Base-by-base conservation (phyloP, 1,284 basidiomycete species). In the Jaminaea rosea region DNA sequence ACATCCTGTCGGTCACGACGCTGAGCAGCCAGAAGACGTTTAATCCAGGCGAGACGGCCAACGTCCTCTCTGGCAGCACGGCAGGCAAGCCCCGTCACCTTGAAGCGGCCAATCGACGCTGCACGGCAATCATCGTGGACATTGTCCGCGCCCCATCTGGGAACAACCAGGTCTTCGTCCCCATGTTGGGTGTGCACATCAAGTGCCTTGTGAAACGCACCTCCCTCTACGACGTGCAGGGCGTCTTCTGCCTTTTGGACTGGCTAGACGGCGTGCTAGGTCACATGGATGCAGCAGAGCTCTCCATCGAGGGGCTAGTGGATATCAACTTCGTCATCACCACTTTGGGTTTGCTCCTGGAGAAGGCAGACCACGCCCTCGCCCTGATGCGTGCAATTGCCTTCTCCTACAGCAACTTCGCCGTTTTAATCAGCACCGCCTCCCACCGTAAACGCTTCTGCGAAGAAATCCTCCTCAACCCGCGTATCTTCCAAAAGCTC, bases 1-100 rank as follows among this genome's bases (percentile, higher is more conserved):
- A 67, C 45, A 68, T 70, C 36, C 48, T 70, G 26, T 68, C 65
- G 4, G 67, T 70, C 49, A 70, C 67, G 4, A 70, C 67, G 44
- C 60, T 70, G 17, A 66, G 63, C n/a, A 68, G 65, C 44, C 67
- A 70, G 51, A 70, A 70, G 53, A 68, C 64, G 39, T 68, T 68
- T 57, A 70, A 70, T 26, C 65, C 67, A 0, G 67, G 65, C 21
- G 67, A 70, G 52, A 70, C 65, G 17, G 67, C 67, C 48, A 69
- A 70, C 36, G 67, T 70, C 29, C 56, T 70, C 1, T 64, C 64
- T 7, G 67, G 67, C 23, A 65, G 62, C 49, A 70, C 67, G 0
- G 62, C 65, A 8, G 67, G 67, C 44, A 69, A 70, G 52, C 67
- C 67, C 7, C 58, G 67, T n/a, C 63, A 67, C 44, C 53, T 70